phyloP scores from a whole-genome alignment of 106 monocot genomes.

The Xerophyta viscosa region DNA sequence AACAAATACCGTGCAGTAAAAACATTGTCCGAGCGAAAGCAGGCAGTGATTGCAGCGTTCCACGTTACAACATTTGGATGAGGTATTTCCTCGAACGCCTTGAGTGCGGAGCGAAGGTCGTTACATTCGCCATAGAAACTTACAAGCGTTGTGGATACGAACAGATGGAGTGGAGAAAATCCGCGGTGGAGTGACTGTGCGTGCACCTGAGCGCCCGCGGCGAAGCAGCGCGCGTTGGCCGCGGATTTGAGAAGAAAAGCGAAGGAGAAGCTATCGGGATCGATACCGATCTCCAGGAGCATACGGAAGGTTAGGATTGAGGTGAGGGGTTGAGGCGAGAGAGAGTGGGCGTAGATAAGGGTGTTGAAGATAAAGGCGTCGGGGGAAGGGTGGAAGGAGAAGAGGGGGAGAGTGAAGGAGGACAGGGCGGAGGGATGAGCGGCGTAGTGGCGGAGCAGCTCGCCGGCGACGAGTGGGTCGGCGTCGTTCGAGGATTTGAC shows the following conservation, averaged over 20 bases:
- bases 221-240: conserved; percentile 20
- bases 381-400: conserved; percentile 25
- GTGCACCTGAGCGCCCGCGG: conserved; percentile 37
- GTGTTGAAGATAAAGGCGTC: conserved; percentile 66
- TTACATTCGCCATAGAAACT: conserved; percentile 56
- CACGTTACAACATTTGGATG: conserved; percentile 53
- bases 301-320: conserved; percentile 15
- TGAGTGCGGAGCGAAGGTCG: conserved; percentile 11
- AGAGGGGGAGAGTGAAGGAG: conserved; percentile 28
- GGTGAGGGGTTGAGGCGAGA: conserved; percentile 13
- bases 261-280: conserved; percentile 68
- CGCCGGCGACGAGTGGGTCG: conserved; percentile 33
- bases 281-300: conserved; percentile 20
- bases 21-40: conserved; percentile 18
- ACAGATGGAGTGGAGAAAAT: conserved; percentile 33
- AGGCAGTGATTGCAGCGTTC: conserved; percentile 52
- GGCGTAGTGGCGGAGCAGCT: conserved; percentile 36
- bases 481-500: conserved; percentile 30
- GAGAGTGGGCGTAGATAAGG: conserved; percentile 46
- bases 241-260: conserved; percentile 56
- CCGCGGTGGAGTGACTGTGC: conserved; percentile 29
- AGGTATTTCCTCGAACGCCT: conserved; percentile 38
- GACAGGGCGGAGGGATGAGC: conserved; percentile 19
- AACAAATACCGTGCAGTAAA: conserved; percentile 26
- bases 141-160: conserved; percentile 46